Base-by-base conservation (phyloP, 306 rosid species). In the Medicago ruthenica region DNA sequence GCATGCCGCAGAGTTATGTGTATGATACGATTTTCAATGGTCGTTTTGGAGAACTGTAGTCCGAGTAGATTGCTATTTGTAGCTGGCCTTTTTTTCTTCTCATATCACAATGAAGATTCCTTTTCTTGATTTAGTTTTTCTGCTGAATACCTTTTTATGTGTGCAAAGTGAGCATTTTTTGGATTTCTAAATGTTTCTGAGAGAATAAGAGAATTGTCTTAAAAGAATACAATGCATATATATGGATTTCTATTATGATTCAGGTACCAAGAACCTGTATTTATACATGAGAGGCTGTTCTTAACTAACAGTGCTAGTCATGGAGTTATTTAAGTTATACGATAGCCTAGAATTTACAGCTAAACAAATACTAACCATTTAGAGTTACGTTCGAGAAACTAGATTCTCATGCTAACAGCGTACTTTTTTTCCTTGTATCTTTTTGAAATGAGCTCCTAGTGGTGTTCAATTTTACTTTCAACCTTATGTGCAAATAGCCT, bases 31-130 rank as follows among this genome's bases (percentile, higher is more conserved):
- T 9, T 42, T 4, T 42, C 31, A 58, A 40, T 44, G 68, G 17
- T 18, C 64, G 24, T 47, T 53, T 53, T 41, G 36, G 79, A 74
- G 48, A 34, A 60, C 65, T 62, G 17, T 68, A 51, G 51, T 60
- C 50, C 0, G 77, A 41, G 72, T 10, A 41, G 48, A 34, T 51
- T 62, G n/a, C 60, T 16, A 3, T 8, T 54, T 54, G 14, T 5
- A 54, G 13, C 27, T 54, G 60, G 14, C 27, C 12, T 8, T 17
- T 54, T 53, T 18, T 51, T 5, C 15, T 39, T 48, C 21, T 44
- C 70, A 9, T 41, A 57, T 72, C 54, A 51, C 42, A 12, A 4
- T 8, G 17, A 4, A 3, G 14, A 42, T 55, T 57, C 24, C 7
- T 17, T 44, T 68, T 31, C 39, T 67, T 16, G 60, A 44, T 71